Conservation (phyloP, 2,329 filamentous ascomycete species). For the Stagonosporopsis vannaccii region DNA sequence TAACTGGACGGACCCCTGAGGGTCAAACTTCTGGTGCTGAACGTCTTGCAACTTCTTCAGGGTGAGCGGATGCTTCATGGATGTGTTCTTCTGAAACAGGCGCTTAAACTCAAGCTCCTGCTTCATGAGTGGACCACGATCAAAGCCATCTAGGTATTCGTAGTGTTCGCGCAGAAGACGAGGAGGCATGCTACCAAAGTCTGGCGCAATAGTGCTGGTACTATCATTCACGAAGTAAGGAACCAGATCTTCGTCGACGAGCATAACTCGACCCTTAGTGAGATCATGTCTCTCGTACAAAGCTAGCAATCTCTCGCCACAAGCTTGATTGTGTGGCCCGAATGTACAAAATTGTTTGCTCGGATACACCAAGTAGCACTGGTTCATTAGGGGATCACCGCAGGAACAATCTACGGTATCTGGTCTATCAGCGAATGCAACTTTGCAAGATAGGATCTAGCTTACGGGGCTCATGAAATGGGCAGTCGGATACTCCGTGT, state of each 20-base stretch:
- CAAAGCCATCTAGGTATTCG: conserved; percentile 12
- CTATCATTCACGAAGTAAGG: conserved; percentile 18
- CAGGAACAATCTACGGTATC: conserved; percentile 20
- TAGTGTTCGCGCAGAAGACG: conserved; percentile 24
- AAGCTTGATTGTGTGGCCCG: conserved; percentile 35
- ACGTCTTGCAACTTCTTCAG: conserved; percentile 15
- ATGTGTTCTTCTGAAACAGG: conserved; percentile 20
- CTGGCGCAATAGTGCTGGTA: not conserved
- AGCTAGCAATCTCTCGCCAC: conserved; percentile 25
- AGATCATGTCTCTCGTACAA: conserved; percentile 23
- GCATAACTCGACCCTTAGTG: conserved; percentile 33
- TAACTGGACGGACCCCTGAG: conserved; percentile 1
- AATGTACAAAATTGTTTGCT: conserved; percentile 7
- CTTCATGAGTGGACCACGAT: conserved; percentile 24
- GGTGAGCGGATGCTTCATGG: conserved; percentile 17
- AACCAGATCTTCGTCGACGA: conserved; percentile 32
- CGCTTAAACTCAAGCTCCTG: conserved; percentile 26
- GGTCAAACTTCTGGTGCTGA: conserved; percentile 4
- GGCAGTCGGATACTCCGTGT: conserved; percentile 29
- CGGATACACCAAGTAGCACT: conserved; percentile 31
- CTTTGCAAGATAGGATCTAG: not conserved
- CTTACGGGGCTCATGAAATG: conserved; percentile 31
- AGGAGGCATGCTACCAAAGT: conserved; percentile 12
- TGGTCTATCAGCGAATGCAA: not conserved
- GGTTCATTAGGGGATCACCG: conserved; percentile 28